phyloP scores from a whole-genome alignment of 176 grass and related monocot species.

The Aegilops umbellulata region DNA sequence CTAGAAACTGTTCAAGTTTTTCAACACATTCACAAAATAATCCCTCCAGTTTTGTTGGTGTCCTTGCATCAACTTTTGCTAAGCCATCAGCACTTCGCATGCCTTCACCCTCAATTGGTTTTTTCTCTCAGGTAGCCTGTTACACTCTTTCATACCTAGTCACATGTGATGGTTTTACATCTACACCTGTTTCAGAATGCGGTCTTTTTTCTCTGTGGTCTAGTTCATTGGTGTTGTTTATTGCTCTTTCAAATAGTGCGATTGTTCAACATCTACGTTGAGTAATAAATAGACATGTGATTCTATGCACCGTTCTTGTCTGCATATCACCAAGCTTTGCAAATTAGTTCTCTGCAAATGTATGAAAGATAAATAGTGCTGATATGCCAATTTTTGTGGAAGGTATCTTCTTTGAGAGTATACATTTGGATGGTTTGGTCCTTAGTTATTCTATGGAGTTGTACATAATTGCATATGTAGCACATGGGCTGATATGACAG shows the following conservation, averaged over 20 bases:
- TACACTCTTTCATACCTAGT: slow-evolving; percentile 1
- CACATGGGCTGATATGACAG: neutral
- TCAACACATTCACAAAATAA: slow-evolving; percentile 29
- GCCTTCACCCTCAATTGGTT: slow-evolving; percentile 79
- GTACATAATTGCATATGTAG: neutral
- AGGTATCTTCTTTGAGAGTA: neutral
- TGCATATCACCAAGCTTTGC: neutral
- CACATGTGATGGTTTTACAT: neutral
- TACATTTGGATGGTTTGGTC: neutral
- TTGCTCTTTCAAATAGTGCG: neutral
- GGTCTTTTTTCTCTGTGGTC: neutral
- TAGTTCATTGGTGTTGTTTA: slow-evolving; percentile 3
- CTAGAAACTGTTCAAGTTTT: slow-evolving; percentile 27
- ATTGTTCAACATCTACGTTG: neutral
- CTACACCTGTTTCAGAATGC: neutral
- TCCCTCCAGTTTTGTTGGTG: slow-evolving; percentile 18
- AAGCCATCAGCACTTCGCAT: slow-evolving; percentile 78
- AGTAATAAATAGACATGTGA: slow-evolving; percentile 12
- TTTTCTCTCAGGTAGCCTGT: slow-evolving; percentile 70
- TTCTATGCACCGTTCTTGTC: slow-evolving; percentile 11
- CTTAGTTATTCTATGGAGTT: neutral
- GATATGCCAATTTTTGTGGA: neutral
- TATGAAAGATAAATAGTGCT: neutral
- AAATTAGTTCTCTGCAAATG: neutral
- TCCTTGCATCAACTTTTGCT: slow-evolving; percentile 27